These are phyloP conservation scores for Sphagnum tenellum DNA, from an alignment of 225 moss, liverwort and hornwort species.

Conservation along the genomic window DNA sequence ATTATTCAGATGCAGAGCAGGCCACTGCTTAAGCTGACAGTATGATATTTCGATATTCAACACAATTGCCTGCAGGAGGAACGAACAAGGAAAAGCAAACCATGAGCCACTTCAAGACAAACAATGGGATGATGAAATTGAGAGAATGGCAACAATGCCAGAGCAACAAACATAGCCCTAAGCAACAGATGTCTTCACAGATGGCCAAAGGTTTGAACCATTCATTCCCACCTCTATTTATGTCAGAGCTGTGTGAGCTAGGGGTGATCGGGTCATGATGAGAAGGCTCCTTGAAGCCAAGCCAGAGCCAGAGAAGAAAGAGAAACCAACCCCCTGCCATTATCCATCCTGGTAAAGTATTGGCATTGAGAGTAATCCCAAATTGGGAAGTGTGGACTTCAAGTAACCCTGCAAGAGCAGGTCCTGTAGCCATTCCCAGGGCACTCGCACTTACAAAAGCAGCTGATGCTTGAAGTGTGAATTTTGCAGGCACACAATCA, in stretches of 20 bases:
- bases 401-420: conserved; percentile 62
- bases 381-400: conserved; percentile 25
- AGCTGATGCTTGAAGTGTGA: conserved; percentile 63
- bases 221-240: no score
- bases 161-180: no score
- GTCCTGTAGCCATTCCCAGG: conserved; percentile 81
- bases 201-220: no score
- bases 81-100: no score
- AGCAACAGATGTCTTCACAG: no score
- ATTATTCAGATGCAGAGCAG: no score
- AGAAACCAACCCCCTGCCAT: conserved; percentile 63
- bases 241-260: conserved; percentile 15
- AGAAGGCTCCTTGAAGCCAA: conserved; percentile 61
- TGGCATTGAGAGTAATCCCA: conserved; percentile 55
- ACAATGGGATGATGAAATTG: no score
- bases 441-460: conserved; percentile 90
- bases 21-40: no score
- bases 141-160: no score
- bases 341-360: conserved; percentile 80
- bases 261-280: conserved; percentile 13
- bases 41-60: no score
- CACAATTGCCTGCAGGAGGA: no score
- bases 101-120: no score
- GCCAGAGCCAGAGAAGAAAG: conserved; percentile 47
- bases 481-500: conserved; percentile 62